A percentile compares a stretch with the other conserved stretches of the same genome.
These are phyloP conservation scores for Vanderwaltozyma polyspora DNA, from an alignment of 805 yeast genomes.

Conservation along the genomic window DNA sequence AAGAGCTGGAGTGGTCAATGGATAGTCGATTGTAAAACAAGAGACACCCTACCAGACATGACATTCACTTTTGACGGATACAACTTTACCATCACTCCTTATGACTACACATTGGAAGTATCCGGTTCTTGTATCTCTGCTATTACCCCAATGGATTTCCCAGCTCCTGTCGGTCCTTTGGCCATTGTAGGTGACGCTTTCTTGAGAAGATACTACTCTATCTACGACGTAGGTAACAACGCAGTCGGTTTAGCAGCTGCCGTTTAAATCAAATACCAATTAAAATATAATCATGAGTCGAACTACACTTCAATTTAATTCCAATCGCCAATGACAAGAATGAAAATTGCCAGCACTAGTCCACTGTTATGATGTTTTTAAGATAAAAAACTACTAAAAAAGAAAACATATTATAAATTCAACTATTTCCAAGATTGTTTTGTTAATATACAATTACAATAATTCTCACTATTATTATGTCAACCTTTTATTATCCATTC, in stretches of 20 bases:
- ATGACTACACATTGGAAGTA: constrained; percentile 88
- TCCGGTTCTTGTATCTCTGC: constrained; percentile 94
- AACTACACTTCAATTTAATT: too few relatives aligned
- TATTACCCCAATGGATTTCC: constrained; percentile 95
- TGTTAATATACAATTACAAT: too few relatives aligned
- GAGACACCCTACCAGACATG: constrained; percentile 80
- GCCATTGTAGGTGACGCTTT: constrained; percentile 96
- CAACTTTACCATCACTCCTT: constrained; percentile 81
- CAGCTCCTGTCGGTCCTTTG: constrained; percentile 91
- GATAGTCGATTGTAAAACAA: constrained; percentile 76
- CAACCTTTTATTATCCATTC: too few relatives aligned
- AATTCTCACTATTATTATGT: too few relatives aligned
- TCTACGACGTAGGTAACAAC: constrained; percentile 80
- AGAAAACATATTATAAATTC: neutral
- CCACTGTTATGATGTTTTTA: too few relatives aligned
- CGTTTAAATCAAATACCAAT: too few relatives aligned
- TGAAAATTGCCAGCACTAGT: too few relatives aligned
- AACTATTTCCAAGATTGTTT: too few relatives aligned
- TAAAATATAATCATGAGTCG: too few relatives aligned
- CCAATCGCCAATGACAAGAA: neutral
- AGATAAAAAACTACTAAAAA: neutral
- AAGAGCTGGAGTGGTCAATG: constrained; percentile 98
- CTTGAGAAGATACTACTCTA: constrained; percentile 88
- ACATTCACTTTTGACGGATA: constrained; percentile 83
- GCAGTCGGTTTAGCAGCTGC: constrained; percentile 93